Percentiles rank a stretch among this genome's conserved stretches.
Evolutionary conservation across 768 basidiomycete species (phyloP).

Genomic region (Lactifluus rugatus): DNA sequence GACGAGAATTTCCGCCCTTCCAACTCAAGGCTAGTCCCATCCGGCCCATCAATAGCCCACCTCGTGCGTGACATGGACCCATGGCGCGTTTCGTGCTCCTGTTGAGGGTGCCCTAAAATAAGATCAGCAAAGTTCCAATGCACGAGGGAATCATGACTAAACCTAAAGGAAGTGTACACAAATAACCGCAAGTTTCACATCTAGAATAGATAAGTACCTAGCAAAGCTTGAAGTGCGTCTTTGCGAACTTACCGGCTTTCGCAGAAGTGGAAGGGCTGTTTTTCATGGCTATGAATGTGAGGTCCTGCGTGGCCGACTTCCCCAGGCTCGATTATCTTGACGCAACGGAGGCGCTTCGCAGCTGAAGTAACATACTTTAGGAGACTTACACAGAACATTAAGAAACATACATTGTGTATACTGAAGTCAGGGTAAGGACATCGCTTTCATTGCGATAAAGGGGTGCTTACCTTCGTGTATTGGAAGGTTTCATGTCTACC

Average conservation of each 20-base stretch:
- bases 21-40: slow-evolving; percentile 41
- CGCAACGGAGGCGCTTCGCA: slow-evolving; percentile 42
- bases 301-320: slow-evolving; percentile 34
- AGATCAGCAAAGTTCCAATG: not conserved
- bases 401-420: slow-evolving; percentile 43
- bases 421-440: slow-evolving; percentile 22
- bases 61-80: slow-evolving; percentile 52
- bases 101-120: slow-evolving; percentile 43
- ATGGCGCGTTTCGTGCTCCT: slow-evolving; percentile 53
- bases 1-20: slow-evolving; percentile 46
- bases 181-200: slow-evolving; percentile 48
- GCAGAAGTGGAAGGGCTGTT: slow-evolving; percentile 44
- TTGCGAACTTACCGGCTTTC: slow-evolving; percentile 32
- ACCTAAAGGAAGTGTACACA: slow-evolving; percentile 50
- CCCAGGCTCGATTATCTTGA: slow-evolving; percentile 37
- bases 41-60: slow-evolving; percentile 48
- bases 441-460: not conserved
- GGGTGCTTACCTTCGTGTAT: slow-evolving; percentile 47
- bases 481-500: slow-evolving; percentile 52
- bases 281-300: slow-evolving; percentile 42
- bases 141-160: not conserved
- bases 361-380: slow-evolving; percentile 25
- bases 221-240: not conserved
- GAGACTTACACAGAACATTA: too few relatives aligned
- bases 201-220: slow-evolving; percentile 24